Conservation (phyloP, 176 grass and related monocot genomes). For the Hordeum vulgare region DNA sequence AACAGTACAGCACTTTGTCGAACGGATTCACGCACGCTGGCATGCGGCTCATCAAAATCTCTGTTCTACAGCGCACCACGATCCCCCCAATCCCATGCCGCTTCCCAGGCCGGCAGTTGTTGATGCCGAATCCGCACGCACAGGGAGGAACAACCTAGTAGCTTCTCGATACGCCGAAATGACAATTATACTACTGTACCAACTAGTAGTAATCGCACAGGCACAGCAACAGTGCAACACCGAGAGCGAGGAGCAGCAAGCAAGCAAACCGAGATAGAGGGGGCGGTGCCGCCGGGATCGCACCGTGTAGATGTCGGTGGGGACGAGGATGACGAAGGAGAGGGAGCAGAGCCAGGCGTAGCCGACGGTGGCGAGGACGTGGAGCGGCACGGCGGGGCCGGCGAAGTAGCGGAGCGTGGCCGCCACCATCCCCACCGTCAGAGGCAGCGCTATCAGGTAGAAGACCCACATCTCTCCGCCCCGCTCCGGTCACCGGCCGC, state of each 20-base stretch:
- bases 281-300: background rate
- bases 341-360: conserved; percentile 99
- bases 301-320: conserved; percentile 88
- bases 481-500: background rate
- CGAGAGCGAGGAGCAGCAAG: background rate
- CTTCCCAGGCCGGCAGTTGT: background rate
- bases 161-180: background rate
- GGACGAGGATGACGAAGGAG: conserved; percentile 93
- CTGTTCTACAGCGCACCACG: background rate
- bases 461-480: conserved; percentile 70
- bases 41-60: background rate
- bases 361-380: conserved; percentile 83
- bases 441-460: conserved; percentile 79
- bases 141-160: background rate
- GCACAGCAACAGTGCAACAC: background rate
- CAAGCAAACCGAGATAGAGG: background rate
- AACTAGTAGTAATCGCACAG: background rate
- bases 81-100: background rate
- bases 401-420: conserved; percentile 95
- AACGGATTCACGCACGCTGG: background rate
- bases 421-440: conserved; percentile 75
- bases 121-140: background rate
- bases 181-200: too few species aligned
- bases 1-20: background rate
- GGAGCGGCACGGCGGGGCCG: conserved; percentile 66